Conservation (phyloP, 1,139 yeast species). For the Candida sp. region DNA sequence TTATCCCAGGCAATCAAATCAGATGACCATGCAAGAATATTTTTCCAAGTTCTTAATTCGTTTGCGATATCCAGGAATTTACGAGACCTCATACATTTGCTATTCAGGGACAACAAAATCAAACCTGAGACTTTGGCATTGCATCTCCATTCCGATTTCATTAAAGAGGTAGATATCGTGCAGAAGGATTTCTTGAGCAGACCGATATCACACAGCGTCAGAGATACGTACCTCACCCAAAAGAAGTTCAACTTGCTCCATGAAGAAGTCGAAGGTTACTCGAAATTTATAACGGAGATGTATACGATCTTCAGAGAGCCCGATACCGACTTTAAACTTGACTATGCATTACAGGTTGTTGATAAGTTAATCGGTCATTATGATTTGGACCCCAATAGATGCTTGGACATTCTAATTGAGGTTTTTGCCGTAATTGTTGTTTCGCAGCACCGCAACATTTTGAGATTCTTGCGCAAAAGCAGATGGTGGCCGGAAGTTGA, state of each 20-base stretch:
- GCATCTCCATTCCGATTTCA: constrained; percentile 37
- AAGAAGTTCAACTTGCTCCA: constrained; percentile 74
- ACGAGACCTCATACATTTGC: constrained; percentile 27
- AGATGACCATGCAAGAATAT: constrained; percentile 39
- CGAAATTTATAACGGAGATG: constrained; percentile 66
- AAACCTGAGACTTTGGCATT: constrained; percentile 41
- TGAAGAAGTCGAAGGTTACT: constrained; percentile 84
- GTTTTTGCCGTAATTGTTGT: constrained; percentile 50
- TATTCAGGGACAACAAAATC: constrained; percentile 29
- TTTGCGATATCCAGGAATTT: constrained; percentile 39
- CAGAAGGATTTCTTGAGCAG: constrained; percentile 41
- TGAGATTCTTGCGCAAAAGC: constrained; percentile 53
- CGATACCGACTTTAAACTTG: constrained; percentile 46
- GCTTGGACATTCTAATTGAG: constrained; percentile 65
- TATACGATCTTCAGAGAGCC: constrained; percentile 43
- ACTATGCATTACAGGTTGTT: constrained; percentile 53
- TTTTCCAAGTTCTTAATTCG: constrained; percentile 50
- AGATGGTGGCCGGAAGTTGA: constrained; percentile 67
- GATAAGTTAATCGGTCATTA: constrained; percentile 76
- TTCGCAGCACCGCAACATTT: constrained; percentile 47
- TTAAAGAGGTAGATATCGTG: constrained; percentile 41
- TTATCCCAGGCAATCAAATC: constrained; percentile 32
- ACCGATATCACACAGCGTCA: constrained; percentile 46
- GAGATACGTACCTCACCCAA: constrained; percentile 68
- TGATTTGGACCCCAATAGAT: constrained; percentile 75